phyloP scores from a whole-genome alignment of 345 rosid genomes.

The Eucalyptus cladocalyx region DNA sequence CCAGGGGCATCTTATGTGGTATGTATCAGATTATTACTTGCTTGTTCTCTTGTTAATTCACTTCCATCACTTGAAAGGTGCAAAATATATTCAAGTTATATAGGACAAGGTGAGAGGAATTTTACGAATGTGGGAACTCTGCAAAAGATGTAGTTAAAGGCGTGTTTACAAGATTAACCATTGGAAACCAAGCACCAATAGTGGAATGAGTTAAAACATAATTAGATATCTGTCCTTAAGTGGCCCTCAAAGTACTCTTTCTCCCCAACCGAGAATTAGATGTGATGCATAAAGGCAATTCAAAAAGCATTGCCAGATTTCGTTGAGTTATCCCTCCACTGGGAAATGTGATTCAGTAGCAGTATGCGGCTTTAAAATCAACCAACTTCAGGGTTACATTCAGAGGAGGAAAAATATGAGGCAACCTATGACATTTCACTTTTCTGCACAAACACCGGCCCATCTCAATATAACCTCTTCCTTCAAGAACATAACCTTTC shows the following conservation, averaged over 20 bases:
- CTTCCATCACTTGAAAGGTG: background rate
- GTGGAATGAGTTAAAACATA: background rate
- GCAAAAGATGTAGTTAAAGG: background rate
- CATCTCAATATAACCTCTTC: background rate
- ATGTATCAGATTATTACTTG: background rate
- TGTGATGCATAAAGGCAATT: background rate
- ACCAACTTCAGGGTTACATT: background rate
- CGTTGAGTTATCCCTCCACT: background rate
- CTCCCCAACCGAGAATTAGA: background rate
- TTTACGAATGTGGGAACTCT: background rate
- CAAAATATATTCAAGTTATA: background rate
- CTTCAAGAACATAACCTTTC: background rate
- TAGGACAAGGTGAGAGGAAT: background rate
- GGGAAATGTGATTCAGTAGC: background rate
- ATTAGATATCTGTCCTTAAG: background rate
- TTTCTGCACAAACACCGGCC: background rate
- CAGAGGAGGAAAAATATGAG: background rate
- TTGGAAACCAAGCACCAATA: background rate
- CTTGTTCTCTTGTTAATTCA: background rate
- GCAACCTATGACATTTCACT: background rate
- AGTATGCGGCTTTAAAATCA: background rate
- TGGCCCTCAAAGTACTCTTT: background rate
- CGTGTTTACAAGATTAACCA: background rate
- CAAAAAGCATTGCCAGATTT: background rate
- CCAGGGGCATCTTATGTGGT: slow-evolving; percentile 92